These are phyloP conservation scores for Calocybe indica DNA, from an alignment of 768 basidiomycete species.

Conservation along the genomic window DNA sequence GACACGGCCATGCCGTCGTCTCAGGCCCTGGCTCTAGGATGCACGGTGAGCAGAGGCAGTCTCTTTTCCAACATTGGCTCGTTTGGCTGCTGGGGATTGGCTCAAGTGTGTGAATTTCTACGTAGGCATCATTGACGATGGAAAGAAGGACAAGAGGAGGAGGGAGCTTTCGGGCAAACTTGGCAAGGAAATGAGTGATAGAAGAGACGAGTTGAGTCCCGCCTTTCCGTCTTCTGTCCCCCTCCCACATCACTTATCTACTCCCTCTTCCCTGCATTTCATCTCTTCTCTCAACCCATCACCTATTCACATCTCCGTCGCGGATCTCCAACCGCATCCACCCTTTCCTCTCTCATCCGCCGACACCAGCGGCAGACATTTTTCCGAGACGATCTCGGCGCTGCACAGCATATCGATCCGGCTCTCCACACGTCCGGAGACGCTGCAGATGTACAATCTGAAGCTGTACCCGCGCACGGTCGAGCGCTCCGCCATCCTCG, in stretches of 20 bases:
- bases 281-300: conserved; percentile 4
- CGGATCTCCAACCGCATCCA: neutral
- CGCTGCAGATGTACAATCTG: conserved; percentile 58
- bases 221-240: conserved; percentile 14
- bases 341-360: conserved; percentile 2
- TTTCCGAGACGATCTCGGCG: conserved; percentile 54
- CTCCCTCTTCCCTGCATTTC: conserved; percentile 1
- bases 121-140: conserved; percentile 22
- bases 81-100: too few species aligned
- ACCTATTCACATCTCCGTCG: conserved; percentile 1
- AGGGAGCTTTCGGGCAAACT: conserved; percentile 67
- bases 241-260: neutral
- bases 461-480: conserved; percentile 69
- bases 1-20: too few species aligned
- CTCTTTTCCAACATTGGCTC: too few species aligned
- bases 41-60: too few species aligned
- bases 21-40: too few species aligned
- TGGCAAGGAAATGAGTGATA: conserved; percentile 68
- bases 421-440: conserved; percentile 65
- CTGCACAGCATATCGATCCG: conserved; percentile 56
- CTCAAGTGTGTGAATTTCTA: too few species aligned
- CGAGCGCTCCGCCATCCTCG: conserved; percentile 70
- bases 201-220: conserved; percentile 59
- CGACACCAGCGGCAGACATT: conserved; percentile 46
- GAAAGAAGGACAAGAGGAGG: conserved; percentile 59